Base-by-base conservation (phyloP, 202 grass and related monocot species). In the Zizania palustris region DNA sequence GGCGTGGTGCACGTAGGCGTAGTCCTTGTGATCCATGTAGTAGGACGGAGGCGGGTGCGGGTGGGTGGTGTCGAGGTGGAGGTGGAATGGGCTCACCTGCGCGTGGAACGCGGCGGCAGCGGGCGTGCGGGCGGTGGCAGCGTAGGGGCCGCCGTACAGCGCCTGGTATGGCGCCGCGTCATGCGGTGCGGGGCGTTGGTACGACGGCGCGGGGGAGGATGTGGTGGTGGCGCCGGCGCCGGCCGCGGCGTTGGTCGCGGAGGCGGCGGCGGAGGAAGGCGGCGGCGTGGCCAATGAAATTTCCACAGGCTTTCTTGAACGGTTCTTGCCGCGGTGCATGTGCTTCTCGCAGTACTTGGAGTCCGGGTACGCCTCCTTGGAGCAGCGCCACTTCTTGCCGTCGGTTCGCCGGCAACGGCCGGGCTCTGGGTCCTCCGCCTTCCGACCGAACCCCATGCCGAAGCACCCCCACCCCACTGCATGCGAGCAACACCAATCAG, bases 301-400 rank as follows among this genome's bases (percentile, higher is more conserved):
- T 93, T 97, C 93, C 88, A 97, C 93, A 91, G 93, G 88, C 93
- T 97, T 97, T 93, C 91, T 97, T 88, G 93, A 93, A 90, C 93
- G 93, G 84, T 97, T 97, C 86, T 97, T 97, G 84, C 93, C 93
- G 15, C 93, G 82, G 86, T 97, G 93, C 93, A 93, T 97, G 83
- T 97, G 93, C 72, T 91, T 97, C 91, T 97, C 93, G 40, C 93
- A 97, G 81, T 97, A 97, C 74, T 97, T 97, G 34, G 93, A 97
- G 76, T 91, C 91, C 15, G 93, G 86, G 73, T 93, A 97, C 0
- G 93, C 93, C 55, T 97, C 93, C 69, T 91, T 97, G 67, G 93
- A 89, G 84, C 93, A 97, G 3, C 93, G 87, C 93, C 93, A 97
- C 85, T 97, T 97, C 86, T 97, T 97, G 41, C 93, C 93, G 51